Percentiles rank a stretch among this genome's conserved stretches.
These are phyloP conservation scores for Leccinellum luteum DNA, from an alignment of 768 basidiomycete genomes.

Conservation along the genomic window DNA sequence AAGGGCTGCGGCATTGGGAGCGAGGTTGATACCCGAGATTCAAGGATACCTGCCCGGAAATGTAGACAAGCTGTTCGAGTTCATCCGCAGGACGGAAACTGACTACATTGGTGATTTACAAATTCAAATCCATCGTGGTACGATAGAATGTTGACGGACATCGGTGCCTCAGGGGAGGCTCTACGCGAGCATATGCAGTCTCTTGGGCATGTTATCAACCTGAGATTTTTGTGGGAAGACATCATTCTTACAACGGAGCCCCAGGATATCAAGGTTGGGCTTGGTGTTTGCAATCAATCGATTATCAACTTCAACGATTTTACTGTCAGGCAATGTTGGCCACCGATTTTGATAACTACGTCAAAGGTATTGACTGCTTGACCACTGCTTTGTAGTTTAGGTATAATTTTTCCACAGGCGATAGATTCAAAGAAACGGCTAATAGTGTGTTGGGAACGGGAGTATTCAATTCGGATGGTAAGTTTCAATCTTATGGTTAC, in stretches of 20 bases:
- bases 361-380: constrained; percentile 35
- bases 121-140: neutral
- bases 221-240: constrained; percentile 49
- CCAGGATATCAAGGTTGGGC: constrained; percentile 41
- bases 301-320: neutral
- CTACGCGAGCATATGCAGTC: constrained; percentile 22
- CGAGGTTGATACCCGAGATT: constrained; percentile 30
- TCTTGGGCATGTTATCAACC: constrained; percentile 36
- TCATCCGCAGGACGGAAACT: constrained; percentile 17
- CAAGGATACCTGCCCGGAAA: constrained; percentile 35
- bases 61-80: constrained; percentile 30
- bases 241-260: constrained; percentile 49
- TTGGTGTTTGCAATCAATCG: neutral
- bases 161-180: constrained; percentile 19
- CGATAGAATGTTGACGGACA: neutral
- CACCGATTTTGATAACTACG: constrained; percentile 42
- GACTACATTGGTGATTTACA: constrained; percentile 45
- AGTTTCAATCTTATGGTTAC: neutral
- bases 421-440: constrained; percentile 30
- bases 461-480: constrained; percentile 56
- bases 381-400: neutral
- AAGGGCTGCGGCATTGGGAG: constrained; percentile 23
- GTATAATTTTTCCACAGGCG: constrained; percentile 24
- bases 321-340: constrained; percentile 37
- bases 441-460: constrained; percentile 45